These are phyloP conservation scores for Pseudogymnoascus sp. DNA, from an alignment of 2,329 filamentous ascomycete species.

Conservation along the genomic window DNA sequence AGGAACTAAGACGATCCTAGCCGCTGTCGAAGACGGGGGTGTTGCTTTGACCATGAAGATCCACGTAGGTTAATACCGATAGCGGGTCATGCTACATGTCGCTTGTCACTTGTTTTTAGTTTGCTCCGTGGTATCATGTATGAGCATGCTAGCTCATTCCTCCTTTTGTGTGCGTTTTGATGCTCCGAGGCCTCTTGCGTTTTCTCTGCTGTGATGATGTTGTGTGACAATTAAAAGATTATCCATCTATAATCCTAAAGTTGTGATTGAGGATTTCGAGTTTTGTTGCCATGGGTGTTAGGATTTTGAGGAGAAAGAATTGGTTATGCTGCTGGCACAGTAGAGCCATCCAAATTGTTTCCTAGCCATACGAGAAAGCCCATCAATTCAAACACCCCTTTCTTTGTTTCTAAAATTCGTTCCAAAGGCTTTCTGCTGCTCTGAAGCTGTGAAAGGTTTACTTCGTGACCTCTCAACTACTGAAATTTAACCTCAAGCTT, in stretches of 20 bases:
- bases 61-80: background rate
- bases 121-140: background rate
- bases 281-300: background rate
- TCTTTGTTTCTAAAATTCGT: background rate
- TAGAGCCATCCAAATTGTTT: background rate
- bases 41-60: background rate
- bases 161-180: background rate
- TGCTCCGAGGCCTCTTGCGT: background rate
- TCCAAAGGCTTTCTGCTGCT: background rate
- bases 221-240: background rate
- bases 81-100: background rate
- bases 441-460: background rate
- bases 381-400: background rate
- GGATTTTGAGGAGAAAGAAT: background rate
- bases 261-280: background rate
- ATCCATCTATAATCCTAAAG: background rate
- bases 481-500: background rate
- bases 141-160: background rate
- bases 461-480: background rate
- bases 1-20: background rate
- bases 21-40: background rate
- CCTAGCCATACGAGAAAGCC: background rate
- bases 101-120: background rate
- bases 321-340: background rate
- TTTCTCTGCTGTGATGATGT: background rate